Percentiles rank a stretch among this genome's conserved stretches.
Conservation (phyloP, 495 filamentous ascomycete genomes). For the Trichoderma reesei region DNA sequence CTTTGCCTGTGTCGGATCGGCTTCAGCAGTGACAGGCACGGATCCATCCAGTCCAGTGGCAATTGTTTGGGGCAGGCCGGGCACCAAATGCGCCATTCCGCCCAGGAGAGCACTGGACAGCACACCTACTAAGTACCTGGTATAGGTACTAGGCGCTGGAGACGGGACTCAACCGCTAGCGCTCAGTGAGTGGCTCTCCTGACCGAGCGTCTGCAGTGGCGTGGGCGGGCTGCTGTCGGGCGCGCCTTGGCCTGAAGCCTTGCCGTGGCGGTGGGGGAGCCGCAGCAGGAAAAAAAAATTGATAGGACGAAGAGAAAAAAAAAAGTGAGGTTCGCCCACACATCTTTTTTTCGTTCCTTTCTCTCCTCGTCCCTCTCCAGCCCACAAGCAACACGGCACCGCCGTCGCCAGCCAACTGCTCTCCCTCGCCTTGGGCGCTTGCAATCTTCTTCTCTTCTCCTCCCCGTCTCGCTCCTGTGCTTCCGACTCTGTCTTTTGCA, state of each 20-base stretch:
- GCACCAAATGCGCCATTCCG: constrained; percentile 5
- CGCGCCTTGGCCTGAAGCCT: background rate
- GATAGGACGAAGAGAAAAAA: background rate
- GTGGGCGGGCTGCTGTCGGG: too few species aligned
- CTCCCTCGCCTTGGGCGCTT: constrained; percentile 26
- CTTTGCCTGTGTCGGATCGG: too few species aligned
- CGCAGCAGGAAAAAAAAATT: background rate
- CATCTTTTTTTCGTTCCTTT: constrained; percentile 23
- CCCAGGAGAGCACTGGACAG: background rate
- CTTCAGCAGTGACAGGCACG: background rate
- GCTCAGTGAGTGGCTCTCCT: too few species aligned
- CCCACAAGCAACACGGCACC: constrained; percentile 25
- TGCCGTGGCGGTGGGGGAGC: constrained; percentile 1
- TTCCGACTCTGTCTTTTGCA: constrained; percentile 13
- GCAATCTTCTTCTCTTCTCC: constrained; percentile 26
- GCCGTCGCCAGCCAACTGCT: constrained; percentile 28
- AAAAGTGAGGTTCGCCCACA: background rate
- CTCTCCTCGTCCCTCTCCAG: constrained; percentile 20
- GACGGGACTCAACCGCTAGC: too few species aligned
- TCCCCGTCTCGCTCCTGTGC: constrained; percentile 23
- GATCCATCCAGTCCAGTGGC: too few species aligned
- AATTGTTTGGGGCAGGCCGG: background rate
- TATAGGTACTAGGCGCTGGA: background rate
- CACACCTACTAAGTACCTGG: too few species aligned
- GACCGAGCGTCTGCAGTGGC: too few species aligned